Evolutionary conservation across 208 protist species (phyloP).

Genomic region (Leishmania lainsoni): DNA sequence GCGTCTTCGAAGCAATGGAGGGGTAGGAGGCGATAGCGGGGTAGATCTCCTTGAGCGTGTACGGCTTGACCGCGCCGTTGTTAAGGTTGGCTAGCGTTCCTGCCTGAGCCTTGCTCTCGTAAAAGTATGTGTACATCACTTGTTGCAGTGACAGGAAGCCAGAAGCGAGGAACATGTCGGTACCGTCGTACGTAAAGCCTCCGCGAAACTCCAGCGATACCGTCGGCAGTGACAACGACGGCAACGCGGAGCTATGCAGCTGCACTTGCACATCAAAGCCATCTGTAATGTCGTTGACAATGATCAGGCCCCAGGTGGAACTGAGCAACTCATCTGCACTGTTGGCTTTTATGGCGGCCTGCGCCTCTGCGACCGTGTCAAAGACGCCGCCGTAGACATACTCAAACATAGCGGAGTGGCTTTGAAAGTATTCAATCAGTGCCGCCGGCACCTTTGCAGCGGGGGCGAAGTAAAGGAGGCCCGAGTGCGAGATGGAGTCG

Average conservation of each 20-base stretch:
- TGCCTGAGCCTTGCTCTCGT: conserved; percentile 17
- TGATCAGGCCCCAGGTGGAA: conserved; percentile 33
- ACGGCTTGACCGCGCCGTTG: conserved; percentile 10
- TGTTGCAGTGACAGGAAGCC: conserved; percentile 77
- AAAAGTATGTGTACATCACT: conserved; percentile 62
- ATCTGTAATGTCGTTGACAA: conserved; percentile 37
- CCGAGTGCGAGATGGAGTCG: conserved; percentile 56
- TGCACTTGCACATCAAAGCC: conserved; percentile 71
- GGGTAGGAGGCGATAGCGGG: conserved; percentile 36
- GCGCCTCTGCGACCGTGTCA: conserved; percentile 55
- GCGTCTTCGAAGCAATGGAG: conserved; percentile 7
- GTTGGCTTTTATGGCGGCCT: conserved; percentile 34
- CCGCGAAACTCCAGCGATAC: conserved; percentile 46
- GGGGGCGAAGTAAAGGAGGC: conserved; percentile 61
- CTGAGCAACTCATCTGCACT: conserved; percentile 11
- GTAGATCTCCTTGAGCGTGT: conserved; percentile 22
- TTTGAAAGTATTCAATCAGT: conserved; percentile 44
- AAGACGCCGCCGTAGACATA: conserved; percentile 75
- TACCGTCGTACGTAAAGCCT: conserved; percentile 46
- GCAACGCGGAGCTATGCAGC: conserved; percentile 60
- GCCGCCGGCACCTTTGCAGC: conserved; percentile 39
- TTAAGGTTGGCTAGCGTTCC: conserved; percentile 21
- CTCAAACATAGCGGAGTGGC: conserved; percentile 33
- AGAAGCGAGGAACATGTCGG: conserved; percentile 74
- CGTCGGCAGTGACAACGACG: conserved; percentile 24